phyloP scores from a whole-genome alignment of 2,329 filamentous ascomycete species.

The Cercospora sp. region DNA sequence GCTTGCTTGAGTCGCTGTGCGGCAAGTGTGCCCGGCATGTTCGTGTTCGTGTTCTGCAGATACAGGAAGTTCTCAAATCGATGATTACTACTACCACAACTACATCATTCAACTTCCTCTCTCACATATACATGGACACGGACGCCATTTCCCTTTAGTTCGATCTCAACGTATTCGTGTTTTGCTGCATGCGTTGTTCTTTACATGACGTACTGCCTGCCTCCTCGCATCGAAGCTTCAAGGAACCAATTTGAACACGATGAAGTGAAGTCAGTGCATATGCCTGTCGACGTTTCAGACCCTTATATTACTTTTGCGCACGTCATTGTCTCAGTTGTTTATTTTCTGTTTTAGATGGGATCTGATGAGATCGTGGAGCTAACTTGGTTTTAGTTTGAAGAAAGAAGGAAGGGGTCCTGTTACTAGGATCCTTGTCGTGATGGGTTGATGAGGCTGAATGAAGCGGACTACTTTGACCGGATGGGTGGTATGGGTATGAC shows the following conservation, averaged over 20 bases:
- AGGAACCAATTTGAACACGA: background rate
- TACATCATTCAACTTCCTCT: too few relatives aligned
- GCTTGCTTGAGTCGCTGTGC: background rate
- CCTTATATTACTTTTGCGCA: background rate
- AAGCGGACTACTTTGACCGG: background rate
- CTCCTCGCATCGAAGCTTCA: background rate
- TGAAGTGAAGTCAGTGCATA: background rate
- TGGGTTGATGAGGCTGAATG: background rate
- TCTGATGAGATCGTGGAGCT: background rate
- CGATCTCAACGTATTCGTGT: background rate
- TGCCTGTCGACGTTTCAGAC: background rate
- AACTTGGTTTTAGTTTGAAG: background rate
- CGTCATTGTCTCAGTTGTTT: background rate
- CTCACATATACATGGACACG: too few relatives aligned
- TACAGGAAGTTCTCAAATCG: background rate
- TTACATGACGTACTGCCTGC: background rate
- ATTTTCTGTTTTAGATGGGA: background rate
- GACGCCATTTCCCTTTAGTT: too few relatives aligned
- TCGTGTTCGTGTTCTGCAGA: background rate
- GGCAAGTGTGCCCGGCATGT: background rate
- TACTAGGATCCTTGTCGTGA: background rate
- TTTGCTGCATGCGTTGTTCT: background rate
- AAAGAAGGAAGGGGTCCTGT: background rate
- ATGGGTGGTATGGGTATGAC: background rate
- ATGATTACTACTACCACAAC: background rate